Evolutionary conservation across 306 rosid genomes (phyloP).

Genomic region (Echinosophora koreensis): DNA sequence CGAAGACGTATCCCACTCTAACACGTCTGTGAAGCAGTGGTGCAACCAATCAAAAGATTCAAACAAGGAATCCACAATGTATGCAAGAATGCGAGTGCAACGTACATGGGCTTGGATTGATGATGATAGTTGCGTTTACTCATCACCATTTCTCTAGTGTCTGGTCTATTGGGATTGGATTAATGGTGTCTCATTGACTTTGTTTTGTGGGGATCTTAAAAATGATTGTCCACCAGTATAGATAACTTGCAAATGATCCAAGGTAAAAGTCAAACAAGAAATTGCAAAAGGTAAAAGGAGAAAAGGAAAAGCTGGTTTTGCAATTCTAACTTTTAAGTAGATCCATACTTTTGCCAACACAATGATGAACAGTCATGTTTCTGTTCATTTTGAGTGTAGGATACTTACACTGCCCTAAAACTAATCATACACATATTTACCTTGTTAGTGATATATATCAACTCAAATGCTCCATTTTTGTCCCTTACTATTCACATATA

Average conservation of each 20-base stretch:
- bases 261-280: slow-evolving; percentile 50
- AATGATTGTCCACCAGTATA: slow-evolving; percentile 25
- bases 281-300: slow-evolving; percentile 35
- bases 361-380: slow-evolving; percentile 53
- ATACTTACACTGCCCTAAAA: slow-evolving; percentile 23
- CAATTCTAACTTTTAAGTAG: slow-evolving; percentile 45
- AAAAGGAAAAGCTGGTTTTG: slow-evolving; percentile 46
- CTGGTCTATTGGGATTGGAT: slow-evolving; percentile 18
- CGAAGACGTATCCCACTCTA: slow-evolving; percentile 50
- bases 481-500: not conserved
- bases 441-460: slow-evolving; percentile 44
- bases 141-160: slow-evolving; percentile 38
- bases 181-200: slow-evolving; percentile 53
- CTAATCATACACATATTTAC: slow-evolving; percentile 27
- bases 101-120: slow-evolving; percentile 13
- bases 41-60: slow-evolving; percentile 23
- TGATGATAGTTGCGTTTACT: slow-evolving; percentile 32
- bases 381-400: slow-evolving; percentile 38
- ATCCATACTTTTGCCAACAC: slow-evolving; percentile 46
- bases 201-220: slow-evolving; percentile 26
- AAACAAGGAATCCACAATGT: slow-evolving; percentile 10
- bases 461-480: not conserved
- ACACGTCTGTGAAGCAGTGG: slow-evolving; percentile 45
- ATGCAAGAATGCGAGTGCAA: slow-evolving; percentile 40
- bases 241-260: slow-evolving; percentile 43